phyloP scores from a whole-genome alignment of 345 rosid genomes.

The Carallia brachiata region DNA sequence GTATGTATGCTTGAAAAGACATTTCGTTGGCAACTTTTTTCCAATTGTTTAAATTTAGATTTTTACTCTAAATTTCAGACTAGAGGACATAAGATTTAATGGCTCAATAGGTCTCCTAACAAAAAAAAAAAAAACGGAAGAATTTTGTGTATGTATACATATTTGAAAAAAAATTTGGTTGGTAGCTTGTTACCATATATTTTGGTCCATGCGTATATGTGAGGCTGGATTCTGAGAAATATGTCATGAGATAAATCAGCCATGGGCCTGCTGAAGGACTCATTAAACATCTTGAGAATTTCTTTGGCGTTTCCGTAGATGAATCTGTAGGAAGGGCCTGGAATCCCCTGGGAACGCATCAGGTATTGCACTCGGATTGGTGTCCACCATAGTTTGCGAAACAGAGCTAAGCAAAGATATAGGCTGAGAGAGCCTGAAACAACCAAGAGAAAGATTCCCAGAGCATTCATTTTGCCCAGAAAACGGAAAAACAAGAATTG shows the following conservation, averaged over 20 bases:
- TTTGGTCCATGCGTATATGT: constrained; percentile 29
- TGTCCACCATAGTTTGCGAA: constrained; percentile 14
- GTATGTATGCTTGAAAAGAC: too few species aligned
- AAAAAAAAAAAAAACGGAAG: too few species aligned
- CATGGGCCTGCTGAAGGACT: constrained; percentile 19
- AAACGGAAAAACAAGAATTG: too few species aligned
- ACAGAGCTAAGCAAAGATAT: neutral
- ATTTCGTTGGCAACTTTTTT: too few species aligned
- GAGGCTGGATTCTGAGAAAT: constrained; percentile 27
- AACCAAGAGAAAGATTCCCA: neutral
- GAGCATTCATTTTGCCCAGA: neutral
- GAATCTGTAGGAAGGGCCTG: constrained; percentile 16
- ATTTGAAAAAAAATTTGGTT: too few species aligned
- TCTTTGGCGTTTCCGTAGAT: constrained; percentile 8
- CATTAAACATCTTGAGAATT: neutral
- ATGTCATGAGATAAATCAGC: constrained; percentile 22
- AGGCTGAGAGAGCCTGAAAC: neutral
- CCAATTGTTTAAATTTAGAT: too few species aligned
- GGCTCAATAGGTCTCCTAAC: too few species aligned
- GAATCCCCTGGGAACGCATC: constrained; percentile 1
- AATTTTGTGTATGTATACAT: too few species aligned
- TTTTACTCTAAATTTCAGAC: too few species aligned
- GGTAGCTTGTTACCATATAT: constrained; percentile 24
- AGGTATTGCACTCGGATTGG: neutral
- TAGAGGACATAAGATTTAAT: too few species aligned